phyloP scores from a whole-genome alignment of 768 basidiomycete genomes.

The Lyophyllum semitale region DNA sequence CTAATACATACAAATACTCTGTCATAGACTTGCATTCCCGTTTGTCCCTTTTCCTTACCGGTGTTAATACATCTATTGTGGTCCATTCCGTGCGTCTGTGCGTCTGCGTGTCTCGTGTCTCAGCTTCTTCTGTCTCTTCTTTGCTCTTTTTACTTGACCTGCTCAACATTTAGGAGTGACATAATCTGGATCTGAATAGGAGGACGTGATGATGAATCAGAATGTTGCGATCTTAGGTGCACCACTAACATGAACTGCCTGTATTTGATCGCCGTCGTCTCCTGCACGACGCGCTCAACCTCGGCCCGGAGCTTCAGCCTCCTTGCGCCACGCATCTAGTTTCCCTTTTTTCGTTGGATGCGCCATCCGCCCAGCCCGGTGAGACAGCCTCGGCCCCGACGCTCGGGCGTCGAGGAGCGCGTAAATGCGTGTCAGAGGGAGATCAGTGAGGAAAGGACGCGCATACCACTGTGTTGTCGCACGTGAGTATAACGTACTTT shows the following conservation, averaged over 20 bases:
- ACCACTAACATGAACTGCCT: conserved; percentile 65
- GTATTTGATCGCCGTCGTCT: conserved; percentile 66
- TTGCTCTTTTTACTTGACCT: no score
- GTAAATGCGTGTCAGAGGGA: conserved; percentile 3
- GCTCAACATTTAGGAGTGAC: no score
- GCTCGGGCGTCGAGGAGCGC: conserved; percentile 71
- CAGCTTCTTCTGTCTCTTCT: no score
- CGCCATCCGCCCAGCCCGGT: conserved; percentile 65
- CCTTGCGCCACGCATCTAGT: conserved; percentile 60
- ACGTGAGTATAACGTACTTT: conserved; percentile 29
- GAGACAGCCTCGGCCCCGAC: conserved; percentile 77
- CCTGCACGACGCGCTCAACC: conserved; percentile 61
- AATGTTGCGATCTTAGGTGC: no score
- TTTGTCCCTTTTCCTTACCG: no score
- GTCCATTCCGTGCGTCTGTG: no score
- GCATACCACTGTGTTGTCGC: conserved; percentile 59
- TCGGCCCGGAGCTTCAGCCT: conserved; percentile 59
- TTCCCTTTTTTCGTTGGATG: conserved; percentile 51
- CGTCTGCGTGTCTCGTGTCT: no score
- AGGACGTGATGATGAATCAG: no score
- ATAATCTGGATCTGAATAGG: no score
- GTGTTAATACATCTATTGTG: no score
- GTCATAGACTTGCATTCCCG: no score
- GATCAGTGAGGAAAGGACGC: conserved; percentile 18
- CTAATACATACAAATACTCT: no score